phyloP scores from a whole-genome alignment of 169 alveolate species.

The Plasmodium sp. region DNA sequence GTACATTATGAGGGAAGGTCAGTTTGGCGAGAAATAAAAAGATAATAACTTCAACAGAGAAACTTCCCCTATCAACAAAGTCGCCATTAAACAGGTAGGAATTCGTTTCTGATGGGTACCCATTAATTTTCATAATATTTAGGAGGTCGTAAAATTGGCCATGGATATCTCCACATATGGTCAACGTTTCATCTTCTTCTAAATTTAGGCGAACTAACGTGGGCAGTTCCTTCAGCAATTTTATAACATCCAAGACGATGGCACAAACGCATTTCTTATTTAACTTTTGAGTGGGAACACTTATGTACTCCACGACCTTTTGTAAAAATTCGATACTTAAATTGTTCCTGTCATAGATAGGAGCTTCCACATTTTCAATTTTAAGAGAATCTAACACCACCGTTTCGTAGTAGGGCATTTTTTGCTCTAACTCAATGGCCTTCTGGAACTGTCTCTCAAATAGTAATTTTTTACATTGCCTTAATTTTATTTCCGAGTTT shows the following conservation, averaged over 20 bases:
- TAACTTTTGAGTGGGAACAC: constrained; percentile 94
- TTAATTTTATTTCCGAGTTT: constrained; percentile 51
- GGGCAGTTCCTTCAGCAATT: constrained; percentile 88
- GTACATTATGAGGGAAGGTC: constrained; percentile 95
- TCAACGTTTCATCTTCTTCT: constrained; percentile 93
- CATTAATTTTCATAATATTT: constrained; percentile 97
- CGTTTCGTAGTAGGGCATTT: constrained; percentile 58
- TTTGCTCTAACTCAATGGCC: constrained; percentile 81
- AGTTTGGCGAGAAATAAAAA: constrained; percentile 93
- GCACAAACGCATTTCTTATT: constrained; percentile 94
- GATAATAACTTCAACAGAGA: constrained; percentile 96
- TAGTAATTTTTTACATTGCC: constrained; percentile 51
- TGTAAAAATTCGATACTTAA: constrained; percentile 69
- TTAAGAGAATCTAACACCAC: constrained; percentile 53
- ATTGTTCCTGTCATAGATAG: constrained; percentile 77
- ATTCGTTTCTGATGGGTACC: constrained; percentile 95
- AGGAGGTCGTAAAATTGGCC: constrained; percentile 99
- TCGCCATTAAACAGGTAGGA: constrained; percentile 99
- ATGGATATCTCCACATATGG: constrained; percentile 99
- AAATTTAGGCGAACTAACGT: constrained; percentile 92
- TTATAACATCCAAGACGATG: constrained; percentile 91
- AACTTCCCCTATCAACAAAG: constrained; percentile 99
- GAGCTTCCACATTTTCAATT: constrained; percentile 73
- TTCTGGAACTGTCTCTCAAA: constrained; percentile 63
- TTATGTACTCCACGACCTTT: constrained; percentile 81